Evolutionary conservation across 2,329 filamentous ascomycete genomes (phyloP).

Genomic region (Stemphylium vesicarium): DNA sequence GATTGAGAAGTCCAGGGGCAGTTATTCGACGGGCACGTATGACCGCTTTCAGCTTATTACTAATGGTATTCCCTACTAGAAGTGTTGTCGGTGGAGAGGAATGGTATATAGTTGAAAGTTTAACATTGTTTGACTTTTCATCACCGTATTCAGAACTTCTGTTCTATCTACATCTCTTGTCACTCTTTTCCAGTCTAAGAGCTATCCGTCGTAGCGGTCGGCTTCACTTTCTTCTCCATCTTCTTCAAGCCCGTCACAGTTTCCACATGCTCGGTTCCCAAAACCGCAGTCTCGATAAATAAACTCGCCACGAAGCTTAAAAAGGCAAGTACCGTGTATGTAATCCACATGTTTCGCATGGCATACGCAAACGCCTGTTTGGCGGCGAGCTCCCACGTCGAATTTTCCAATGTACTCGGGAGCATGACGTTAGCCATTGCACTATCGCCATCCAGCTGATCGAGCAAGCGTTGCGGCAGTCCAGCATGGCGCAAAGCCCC

Average conservation of each 20-base stretch:
- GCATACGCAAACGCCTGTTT: slow-evolving; percentile 53
- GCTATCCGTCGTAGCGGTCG: not conserved
- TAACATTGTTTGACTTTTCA: not conserved
- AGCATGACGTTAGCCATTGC: slow-evolving; percentile 66
- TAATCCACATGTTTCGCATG: slow-evolving; percentile 57
- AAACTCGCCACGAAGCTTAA: slow-evolving; percentile 48
- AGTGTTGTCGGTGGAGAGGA: too few relatives aligned
- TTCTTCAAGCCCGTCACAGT: slow-evolving; percentile 55
- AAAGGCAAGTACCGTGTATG: slow-evolving; percentile 51
- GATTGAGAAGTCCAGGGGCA: slow-evolving; percentile 87
- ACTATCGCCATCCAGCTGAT: slow-evolving; percentile 61
- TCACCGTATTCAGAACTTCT: too few relatives aligned
- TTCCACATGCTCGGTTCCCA: slow-evolving; percentile 54
- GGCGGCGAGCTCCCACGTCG: slow-evolving; percentile 52
- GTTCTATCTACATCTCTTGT: not conserved
- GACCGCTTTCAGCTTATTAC: slow-evolving; percentile 98
- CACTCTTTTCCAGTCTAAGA: not conserved
- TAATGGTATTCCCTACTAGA: slow-evolving; percentile 92
- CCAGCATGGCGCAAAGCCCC: slow-evolving; percentile 53
- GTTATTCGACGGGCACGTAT: slow-evolving; percentile 91
- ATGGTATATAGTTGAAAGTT: not conserved
- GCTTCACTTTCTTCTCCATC: slow-evolving; percentile 16
- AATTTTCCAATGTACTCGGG: slow-evolving; percentile 57
- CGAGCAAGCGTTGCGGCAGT: slow-evolving; percentile 58
- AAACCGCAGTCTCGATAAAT: slow-evolving; percentile 48